Evolutionary conservation across 495 filamentous ascomycete species (phyloP).

Genomic region (Penicillium salamii): DNA sequence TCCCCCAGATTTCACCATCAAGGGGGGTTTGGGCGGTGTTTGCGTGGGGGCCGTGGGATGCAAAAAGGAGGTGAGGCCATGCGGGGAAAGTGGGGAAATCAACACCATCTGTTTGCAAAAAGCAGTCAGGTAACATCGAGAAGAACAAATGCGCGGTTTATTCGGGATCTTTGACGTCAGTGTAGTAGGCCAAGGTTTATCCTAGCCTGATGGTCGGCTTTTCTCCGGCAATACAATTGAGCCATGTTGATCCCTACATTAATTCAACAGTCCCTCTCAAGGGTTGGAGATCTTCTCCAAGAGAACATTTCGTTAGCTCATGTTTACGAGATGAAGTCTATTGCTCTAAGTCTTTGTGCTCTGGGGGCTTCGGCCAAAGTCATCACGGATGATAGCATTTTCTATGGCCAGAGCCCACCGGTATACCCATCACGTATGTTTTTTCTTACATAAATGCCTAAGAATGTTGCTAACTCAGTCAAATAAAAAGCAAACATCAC

Average conservation of each 20-base stretch:
- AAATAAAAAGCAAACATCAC: conserved; percentile 10
- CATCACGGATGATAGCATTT: conserved; percentile 30
- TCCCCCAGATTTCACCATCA: no score
- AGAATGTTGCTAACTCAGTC: background rate
- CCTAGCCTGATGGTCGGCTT: background rate
- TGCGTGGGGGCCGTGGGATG: background rate
- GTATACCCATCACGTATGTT: conserved; percentile 52
- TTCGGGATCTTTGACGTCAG: background rate
- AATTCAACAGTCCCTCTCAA: background rate
- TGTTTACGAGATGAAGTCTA: background rate
- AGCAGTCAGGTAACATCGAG: background rate
- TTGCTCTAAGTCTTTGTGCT: background rate
- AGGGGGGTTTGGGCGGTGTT: background rate
- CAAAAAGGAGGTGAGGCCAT: background rate
- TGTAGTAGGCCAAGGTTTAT: background rate
- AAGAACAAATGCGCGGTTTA: background rate
- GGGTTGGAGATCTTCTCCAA: background rate
- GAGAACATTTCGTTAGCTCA: background rate
- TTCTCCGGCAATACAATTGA: background rate
- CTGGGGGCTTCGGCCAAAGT: background rate
- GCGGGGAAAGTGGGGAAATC: background rate
- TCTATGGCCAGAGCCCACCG: conserved; percentile 56
- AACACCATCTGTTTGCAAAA: background rate
- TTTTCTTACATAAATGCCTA: background rate
- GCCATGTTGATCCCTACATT: background rate